phyloP scores from a whole-genome alignment of 345 rosid species.

The Cardamine chenopodiifolia region DNA sequence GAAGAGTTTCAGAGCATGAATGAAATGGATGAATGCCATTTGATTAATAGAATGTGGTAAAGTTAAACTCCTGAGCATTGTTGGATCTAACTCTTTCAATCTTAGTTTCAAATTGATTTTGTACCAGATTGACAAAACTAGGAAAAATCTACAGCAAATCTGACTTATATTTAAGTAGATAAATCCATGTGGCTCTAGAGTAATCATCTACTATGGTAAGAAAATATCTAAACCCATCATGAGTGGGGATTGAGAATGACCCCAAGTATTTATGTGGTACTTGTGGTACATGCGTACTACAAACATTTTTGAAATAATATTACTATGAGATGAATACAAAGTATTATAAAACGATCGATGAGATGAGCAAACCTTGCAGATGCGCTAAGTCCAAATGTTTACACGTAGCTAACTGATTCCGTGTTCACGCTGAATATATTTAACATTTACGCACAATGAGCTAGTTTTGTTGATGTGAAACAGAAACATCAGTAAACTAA shows the following conservation, averaged over 20 bases:
- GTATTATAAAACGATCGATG: background rate
- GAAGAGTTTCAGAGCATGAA: background rate
- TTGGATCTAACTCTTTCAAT: background rate
- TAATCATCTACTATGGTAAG: background rate
- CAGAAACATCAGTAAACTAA: background rate
- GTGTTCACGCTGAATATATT: slow-evolving; percentile 54
- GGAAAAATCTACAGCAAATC: background rate
- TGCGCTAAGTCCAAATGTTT: slow-evolving; percentile 69
- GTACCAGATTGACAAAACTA: background rate
- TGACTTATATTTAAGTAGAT: background rate
- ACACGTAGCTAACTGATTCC: slow-evolving; percentile 62
- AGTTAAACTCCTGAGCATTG: background rate
- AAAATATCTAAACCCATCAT: background rate
- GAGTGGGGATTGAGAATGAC: background rate
- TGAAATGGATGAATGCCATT: background rate
- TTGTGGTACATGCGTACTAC: background rate
- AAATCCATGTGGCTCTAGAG: background rate
- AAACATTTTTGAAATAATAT: background rate
- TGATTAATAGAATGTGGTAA: fast-evolving
- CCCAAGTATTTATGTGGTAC: no score
- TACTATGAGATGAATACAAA: background rate
- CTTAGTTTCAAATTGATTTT: background rate
- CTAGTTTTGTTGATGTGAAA: background rate
- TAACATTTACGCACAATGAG: background rate
- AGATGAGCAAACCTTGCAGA: slow-evolving; percentile 65